A percentile compares a stretch with the other conserved stretches of the same genome.
Evolutionary conservation across 176 grass and related monocot species (phyloP).

Genomic region (Aegilops sharonensis): DNA sequence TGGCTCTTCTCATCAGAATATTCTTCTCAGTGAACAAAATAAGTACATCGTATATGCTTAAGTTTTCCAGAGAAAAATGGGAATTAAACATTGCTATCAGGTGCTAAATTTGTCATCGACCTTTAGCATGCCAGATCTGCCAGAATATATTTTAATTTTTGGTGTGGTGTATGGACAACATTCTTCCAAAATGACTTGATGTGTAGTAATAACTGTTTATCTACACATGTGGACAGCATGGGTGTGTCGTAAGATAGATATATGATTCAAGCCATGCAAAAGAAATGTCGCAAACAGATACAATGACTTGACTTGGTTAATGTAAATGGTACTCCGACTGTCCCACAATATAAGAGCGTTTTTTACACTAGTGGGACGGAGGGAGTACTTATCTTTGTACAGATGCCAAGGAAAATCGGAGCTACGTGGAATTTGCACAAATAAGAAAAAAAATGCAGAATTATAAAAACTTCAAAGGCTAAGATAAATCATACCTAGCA

Average conservation of each 20-base stretch:
- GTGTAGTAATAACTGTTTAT: not conserved
- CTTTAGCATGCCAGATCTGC: not conserved
- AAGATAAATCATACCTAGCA: slow-evolving; percentile 54
- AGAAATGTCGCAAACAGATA: not conserved
- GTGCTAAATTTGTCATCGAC: not conserved
- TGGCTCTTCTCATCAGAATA: not conserved
- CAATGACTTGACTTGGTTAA: not conserved
- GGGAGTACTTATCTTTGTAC: not conserved
- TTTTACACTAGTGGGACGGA: too few species aligned
- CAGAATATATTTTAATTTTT: slow-evolving; percentile 24
- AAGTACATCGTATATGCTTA: not conserved
- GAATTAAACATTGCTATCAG: slow-evolving; percentile 3
- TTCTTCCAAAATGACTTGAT: slow-evolving; percentile 16
- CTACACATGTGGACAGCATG: not conserved
- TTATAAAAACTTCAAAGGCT: not conserved
- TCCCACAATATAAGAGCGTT: too few species aligned
- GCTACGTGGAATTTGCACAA: slow-evolving; percentile 2
- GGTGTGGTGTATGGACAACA: not conserved
- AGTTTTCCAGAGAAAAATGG: not conserved
- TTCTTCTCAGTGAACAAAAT: not conserved
- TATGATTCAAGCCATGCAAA: not conserved
- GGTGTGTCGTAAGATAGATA: not conserved
- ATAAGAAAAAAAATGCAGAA: not conserved
- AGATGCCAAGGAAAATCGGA: slow-evolving; percentile 17
- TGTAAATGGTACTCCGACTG: not conserved